A percentile compares a stretch with the other conserved stretches of the same genome.
Evolutionary conservation across 495 filamentous ascomycete genomes (phyloP).

Genomic region (Aspergillus incahuasiensis): DNA sequence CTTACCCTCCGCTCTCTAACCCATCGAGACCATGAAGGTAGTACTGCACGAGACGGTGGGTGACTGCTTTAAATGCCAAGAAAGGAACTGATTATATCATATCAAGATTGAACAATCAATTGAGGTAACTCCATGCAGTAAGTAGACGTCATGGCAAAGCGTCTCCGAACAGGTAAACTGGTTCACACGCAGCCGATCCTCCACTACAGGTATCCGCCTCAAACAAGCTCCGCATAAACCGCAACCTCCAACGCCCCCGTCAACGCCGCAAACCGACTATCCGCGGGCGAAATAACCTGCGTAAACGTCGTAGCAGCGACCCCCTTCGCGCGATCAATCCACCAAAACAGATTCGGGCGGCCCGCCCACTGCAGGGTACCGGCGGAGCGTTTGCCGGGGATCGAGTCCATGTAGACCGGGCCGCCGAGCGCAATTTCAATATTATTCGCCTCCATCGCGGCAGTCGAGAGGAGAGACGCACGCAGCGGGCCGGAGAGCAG

Average conservation of each 20-base stretch:
- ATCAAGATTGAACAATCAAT: too few relatives aligned
- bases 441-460: neutral
- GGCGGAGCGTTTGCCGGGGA: neutral
- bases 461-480: neutral
- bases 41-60: too few relatives aligned
- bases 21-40: too few relatives aligned
- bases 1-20: too few relatives aligned
- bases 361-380: neutral
- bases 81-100: too few relatives aligned
- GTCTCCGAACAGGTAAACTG: too few relatives aligned
- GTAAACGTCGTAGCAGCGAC: neutral
- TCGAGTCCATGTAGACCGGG: neutral
- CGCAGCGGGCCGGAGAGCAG: neutral
- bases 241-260: neutral
- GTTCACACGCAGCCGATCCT: too few relatives aligned
- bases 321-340: neutral
- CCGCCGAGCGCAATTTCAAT: neutral
- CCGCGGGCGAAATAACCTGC: neutral
- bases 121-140: too few relatives aligned
- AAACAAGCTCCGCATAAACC: neutral
- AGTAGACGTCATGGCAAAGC: too few relatives aligned
- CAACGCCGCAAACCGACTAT: neutral
- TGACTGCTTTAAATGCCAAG: too few relatives aligned
- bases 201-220: too few relatives aligned
- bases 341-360: conserved; percentile 6